Percentiles rank a stretch among this genome's conserved stretches.
These are phyloP conservation scores for Sphagnum tenellum DNA, from an alignment of 225 moss, liverwort and hornwort species.

Conservation along the genomic window DNA sequence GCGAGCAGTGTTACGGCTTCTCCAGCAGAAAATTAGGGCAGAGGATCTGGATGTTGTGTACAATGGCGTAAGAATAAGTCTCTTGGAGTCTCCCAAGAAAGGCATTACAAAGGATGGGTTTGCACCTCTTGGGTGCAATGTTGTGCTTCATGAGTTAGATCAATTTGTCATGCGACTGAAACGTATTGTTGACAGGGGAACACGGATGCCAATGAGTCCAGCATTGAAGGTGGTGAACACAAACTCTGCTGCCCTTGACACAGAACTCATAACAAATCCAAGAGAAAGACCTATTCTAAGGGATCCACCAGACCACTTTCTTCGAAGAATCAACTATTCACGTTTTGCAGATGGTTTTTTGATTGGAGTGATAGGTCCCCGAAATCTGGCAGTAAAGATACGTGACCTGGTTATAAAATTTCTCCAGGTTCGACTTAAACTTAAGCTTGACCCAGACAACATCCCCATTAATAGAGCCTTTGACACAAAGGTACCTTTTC, in stretches of 20 bases:
- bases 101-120: conserved; percentile 41
- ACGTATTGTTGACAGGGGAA: conserved; percentile 50
- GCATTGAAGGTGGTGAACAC: conserved; percentile 25
- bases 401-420: conserved; percentile 22
- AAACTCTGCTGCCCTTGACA: neutral
- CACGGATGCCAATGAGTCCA: conserved; percentile 25
- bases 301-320: conserved; percentile 37
- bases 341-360: conserved; percentile 56
- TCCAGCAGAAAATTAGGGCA: conserved; percentile 17
- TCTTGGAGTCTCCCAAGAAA: conserved; percentile 34
- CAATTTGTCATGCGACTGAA: conserved; percentile 42
- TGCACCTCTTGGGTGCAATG: conserved; percentile 40
- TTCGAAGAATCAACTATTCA: conserved; percentile 38
- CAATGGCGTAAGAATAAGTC: conserved; percentile 22
- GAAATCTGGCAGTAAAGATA: conserved; percentile 38
- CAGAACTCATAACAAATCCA: neutral
- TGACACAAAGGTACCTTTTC: conserved; percentile 43
- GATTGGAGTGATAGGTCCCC: conserved; percentile 60
- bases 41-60: conserved; percentile 11
- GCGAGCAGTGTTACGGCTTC: conserved; percentile 19
- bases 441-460: conserved; percentile 13
- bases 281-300: conserved; percentile 8
- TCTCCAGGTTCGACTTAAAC: conserved; percentile 27
- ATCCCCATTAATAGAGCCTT: conserved; percentile 35
- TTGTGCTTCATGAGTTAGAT: conserved; percentile 41